Conservation (phyloP, 345 rosid genomes). For the Eucalyptus cloeziana region DNA sequence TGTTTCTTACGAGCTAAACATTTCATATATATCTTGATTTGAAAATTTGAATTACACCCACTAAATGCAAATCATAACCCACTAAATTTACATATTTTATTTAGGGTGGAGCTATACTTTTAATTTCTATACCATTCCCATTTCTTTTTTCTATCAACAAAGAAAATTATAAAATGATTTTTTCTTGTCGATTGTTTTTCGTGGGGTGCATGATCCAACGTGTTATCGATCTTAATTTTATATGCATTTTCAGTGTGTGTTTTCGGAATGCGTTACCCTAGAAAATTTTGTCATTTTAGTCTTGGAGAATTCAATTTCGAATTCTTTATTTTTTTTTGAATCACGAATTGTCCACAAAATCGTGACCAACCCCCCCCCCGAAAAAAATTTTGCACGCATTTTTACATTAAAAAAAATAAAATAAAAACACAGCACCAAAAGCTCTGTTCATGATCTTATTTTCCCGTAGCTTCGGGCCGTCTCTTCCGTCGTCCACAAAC, state of each 20-base stretch:
- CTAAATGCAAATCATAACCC: background rate
- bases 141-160: background rate
- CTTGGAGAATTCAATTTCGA: background rate
- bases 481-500: background rate
- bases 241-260: fast-evolving
- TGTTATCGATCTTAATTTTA: background rate
- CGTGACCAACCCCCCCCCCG: fast-evolving
- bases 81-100: background rate
- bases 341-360: background rate
- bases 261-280: background rate
- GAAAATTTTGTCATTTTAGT: background rate
- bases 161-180: background rate
- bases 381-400: background rate
- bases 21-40: fast-evolving
- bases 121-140: background rate
- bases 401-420: no score
- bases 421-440: background rate
- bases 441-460: background rate
- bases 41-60: background rate
- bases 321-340: background rate
- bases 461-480: background rate
- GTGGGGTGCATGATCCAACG: background rate
- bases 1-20: background rate
- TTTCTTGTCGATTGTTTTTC: background rate
- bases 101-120: background rate